Evolutionary conservation across 805 yeast species (phyloP).

Genomic region (Yamadazyma olivae): DNA sequence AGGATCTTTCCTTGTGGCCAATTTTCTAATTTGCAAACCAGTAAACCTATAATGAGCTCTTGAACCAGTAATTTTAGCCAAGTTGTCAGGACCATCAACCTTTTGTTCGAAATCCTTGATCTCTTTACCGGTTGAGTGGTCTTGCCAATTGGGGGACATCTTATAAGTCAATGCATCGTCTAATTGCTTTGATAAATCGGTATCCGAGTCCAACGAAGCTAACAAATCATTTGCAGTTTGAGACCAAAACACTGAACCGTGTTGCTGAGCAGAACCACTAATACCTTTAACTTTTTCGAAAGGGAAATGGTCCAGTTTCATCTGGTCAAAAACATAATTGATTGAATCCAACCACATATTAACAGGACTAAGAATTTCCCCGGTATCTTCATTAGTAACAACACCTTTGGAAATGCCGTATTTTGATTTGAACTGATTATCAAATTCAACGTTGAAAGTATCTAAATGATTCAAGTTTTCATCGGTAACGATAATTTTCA

Average conservation of each 20-base stretch:
- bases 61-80: slow-evolving; percentile 77
- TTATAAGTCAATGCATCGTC: slow-evolving; percentile 54
- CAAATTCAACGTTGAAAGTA: slow-evolving; percentile 71
- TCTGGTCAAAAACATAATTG: slow-evolving; percentile 55
- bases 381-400: slow-evolving; percentile 40
- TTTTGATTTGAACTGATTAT: slow-evolving; percentile 50
- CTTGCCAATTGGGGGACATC: slow-evolving; percentile 92
- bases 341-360: slow-evolving; percentile 88
- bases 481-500: slow-evolving; percentile 69
- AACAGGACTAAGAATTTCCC: slow-evolving; percentile 75
- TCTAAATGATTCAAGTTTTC: slow-evolving; percentile 49
- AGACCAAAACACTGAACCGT: slow-evolving; percentile 86
- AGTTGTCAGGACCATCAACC: slow-evolving; percentile 54
- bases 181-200: slow-evolving; percentile 46
- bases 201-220: slow-evolving; percentile 24
- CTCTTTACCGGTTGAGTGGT: slow-evolving; percentile 79
- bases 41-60: slow-evolving; percentile 88
- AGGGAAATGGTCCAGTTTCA: slow-evolving; percentile 52
- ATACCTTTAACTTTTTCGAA: slow-evolving; percentile 60
- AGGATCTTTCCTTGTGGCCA: slow-evolving; percentile 52
- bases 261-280: slow-evolving; percentile 89
- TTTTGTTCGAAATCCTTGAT: slow-evolving; percentile 55
- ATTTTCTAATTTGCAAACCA: slow-evolving; percentile 84
- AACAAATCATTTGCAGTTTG: slow-evolving; percentile 42
- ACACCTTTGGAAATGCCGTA: slow-evolving; percentile 79